Conservation (phyloP, 2,329 filamentous ascomycete species). For the Epichloe bromicola region DNA sequence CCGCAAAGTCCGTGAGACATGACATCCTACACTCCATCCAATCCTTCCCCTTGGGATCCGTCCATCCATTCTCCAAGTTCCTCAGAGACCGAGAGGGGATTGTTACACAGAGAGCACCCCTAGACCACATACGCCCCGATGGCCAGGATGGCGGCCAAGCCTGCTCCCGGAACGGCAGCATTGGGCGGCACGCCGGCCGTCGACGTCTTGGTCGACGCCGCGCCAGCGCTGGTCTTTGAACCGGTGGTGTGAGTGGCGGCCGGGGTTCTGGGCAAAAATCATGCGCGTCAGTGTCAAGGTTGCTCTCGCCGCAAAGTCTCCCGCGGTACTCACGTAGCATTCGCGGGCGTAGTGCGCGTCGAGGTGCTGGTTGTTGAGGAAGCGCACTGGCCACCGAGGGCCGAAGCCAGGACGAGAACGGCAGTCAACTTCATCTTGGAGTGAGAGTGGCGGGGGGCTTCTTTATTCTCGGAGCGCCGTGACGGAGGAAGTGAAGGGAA, state of each 20-base stretch:
- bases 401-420: neutral
- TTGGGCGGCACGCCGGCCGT: neutral
- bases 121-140: neutral
- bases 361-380: neutral
- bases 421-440: slow-evolving; percentile 1
- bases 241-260: neutral
- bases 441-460: no score
- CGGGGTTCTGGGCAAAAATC: neutral
- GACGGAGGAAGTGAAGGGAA: no score
- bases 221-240: neutral
- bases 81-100: no score
- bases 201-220: neutral
- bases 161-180: neutral
- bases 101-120: neutral
- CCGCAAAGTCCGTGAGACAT: no score
- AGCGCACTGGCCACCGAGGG: neutral
- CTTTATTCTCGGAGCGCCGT: no score
- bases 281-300: no score
- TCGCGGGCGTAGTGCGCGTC: neutral
- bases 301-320: no score
- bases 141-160: neutral
- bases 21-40: no score
- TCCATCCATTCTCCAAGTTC: no score
- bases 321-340: neutral
- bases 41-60: no score